These are phyloP conservation scores for Leccinum variicolor DNA, from an alignment of 768 basidiomycete genomes.

Conservation along the genomic window DNA sequence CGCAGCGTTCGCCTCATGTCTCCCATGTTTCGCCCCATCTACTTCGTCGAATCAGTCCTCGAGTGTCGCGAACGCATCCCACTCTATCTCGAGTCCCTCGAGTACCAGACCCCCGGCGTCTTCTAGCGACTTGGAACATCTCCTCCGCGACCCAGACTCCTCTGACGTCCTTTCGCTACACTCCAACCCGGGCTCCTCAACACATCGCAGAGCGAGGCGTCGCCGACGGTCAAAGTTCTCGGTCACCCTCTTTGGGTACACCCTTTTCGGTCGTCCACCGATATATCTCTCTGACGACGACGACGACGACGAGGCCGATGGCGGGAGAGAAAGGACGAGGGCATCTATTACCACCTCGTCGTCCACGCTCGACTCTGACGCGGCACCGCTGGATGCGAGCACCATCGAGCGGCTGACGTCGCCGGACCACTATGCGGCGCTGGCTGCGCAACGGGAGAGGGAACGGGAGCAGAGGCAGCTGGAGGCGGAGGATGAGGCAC, in stretches of 20 bases:
- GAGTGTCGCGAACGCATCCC: conserved; percentile 2
- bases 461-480: conserved; percentile 21
- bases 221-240: conserved; percentile 31
- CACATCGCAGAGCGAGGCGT: conserved; percentile 31
- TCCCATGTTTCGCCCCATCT: conserved; percentile 51
- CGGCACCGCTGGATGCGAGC: conserved; percentile 58
- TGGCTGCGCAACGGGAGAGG: conserved; percentile 28
- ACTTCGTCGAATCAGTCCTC: conserved; percentile 21
- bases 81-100: conserved; percentile 28
- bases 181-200: conserved; percentile 48
- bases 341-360: conserved; percentile 28
- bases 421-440: conserved; percentile 32
- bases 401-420: conserved; percentile 52
- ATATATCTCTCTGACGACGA: conserved; percentile 60
- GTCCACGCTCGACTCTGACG: conserved; percentile 66
- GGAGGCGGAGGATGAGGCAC: conserved; percentile 39
- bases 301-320: conserved; percentile 39
- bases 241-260: conserved; percentile 63
- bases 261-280: conserved; percentile 61
- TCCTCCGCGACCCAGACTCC: conserved; percentile 46
- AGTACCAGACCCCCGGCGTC: conserved; percentile 9
- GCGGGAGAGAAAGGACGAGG: conserved; percentile 23
- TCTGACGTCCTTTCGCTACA: conserved; percentile 63
- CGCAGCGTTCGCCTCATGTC: conserved; percentile 56
- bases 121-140: conserved; percentile 44